Evolutionary conservation across 176 grass and related monocot species (phyloP), one percentile per base, ranked within the genome.

Genomic region (Triticum dicoccoides): DNA sequence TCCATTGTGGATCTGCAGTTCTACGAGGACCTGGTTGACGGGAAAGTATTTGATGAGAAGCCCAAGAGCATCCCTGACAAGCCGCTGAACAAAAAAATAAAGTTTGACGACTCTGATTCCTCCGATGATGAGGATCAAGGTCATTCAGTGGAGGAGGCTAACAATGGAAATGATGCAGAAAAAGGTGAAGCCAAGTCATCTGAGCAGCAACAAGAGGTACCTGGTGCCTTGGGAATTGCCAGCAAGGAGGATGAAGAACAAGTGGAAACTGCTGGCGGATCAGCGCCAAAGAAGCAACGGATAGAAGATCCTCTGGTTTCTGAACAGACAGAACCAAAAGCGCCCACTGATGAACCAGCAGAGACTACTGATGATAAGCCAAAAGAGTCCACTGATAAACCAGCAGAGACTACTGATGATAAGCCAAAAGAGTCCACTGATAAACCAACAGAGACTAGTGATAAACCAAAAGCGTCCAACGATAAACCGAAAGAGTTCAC

Each of bases 1-100:
- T 87, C 3, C 2, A 11, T 37, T 89, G 35, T 84, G 86, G 18
- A 84, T 56, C 5, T 85, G 71, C 89, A 98, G 97, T 98, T 96
- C 29, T 98, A 91, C 0, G 94, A 92, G 75, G 94, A 96, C 37
- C 70, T 98, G 25, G 77, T 98, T 44, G 87, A 94, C 56, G 89
- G 88, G 61, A 91, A 91, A 80, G 76, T 88, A 62, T 79, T 73
- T 0, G 33, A 68, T 78, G 85, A 41, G 35, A 86, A 87, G 65
- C 23, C 79, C 85, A 89, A 69, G 59, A 59, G 32, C 49, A 79
- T 88, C 52, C 71, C 83, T 58, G 80, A 72, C 21, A 96, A 94
- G 81, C 92, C 92, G n/a, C 61, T 89, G 35, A 98, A 98, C 84
- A 98, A 89, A 82, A 96, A 72, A 65, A 94, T 96, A 84, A 98